Evolutionary conservation across 805 yeast genomes (phyloP), one percentile per base, ranked within the genome.

Genomic region (Saccharomycopsis fermentans): DNA sequence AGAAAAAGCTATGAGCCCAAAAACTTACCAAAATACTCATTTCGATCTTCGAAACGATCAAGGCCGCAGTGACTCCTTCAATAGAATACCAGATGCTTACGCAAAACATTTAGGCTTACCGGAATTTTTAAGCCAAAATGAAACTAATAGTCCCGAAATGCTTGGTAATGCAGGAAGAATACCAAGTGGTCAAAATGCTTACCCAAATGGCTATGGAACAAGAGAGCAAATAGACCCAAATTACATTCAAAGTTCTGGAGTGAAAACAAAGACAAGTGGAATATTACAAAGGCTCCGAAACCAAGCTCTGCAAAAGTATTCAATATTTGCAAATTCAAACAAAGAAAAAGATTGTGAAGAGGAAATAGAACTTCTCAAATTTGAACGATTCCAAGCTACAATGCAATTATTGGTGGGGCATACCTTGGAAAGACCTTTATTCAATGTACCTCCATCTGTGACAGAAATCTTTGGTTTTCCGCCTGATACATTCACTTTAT

Each of bases 391-490:
- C 17, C 50, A 24, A 43, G 24, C 50, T 43, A 43, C 50, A 1
- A 43, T 43, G 26, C 50, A 43, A 43, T 43, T 43, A 21, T 43
- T 43, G 26, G 50, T 43, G 6, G 50, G 17, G 17, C 50, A 43
- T 43, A 43, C 53, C 14, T 43, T 59, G 3, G 50, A 51, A 34
- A 35, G 35, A 21, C 61, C 59, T 16, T 54, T 62, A 17, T 55
- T 62, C 52, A 16, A 9, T 6, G 35, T 56, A 12, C 64, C 64
- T 6, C 47, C 34, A 32, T 24, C 48, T 2, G 14, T 59, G 11
- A 17, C 21, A 8, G 40, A 21, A 8, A 27, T 55, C 5, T 58
- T 62, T 19, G 63, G 61, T 4, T 40, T 59, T 43, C 62, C 64
- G 1, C 34, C 14, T 6, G 57, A 57, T 54, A 53, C 58, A 14